phyloP scores from a whole-genome alignment of 2,329 filamentous ascomycete genomes.

The Penicillium rolfsii region DNA sequence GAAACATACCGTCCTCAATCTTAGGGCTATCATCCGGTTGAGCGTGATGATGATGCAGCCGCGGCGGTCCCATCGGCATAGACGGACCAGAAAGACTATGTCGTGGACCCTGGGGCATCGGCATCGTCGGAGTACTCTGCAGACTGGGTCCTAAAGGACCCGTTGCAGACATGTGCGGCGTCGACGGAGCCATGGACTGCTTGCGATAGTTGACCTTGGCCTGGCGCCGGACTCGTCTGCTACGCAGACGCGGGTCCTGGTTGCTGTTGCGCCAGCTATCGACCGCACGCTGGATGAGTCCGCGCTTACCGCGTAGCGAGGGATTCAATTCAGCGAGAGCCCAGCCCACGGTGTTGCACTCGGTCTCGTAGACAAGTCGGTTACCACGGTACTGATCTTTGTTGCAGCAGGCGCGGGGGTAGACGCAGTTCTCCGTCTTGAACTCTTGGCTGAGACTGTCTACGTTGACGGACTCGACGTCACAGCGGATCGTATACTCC shows the following conservation, averaged over 20 bases:
- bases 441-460: slow-evolving; percentile 84
- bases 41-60: slow-evolving; percentile 75
- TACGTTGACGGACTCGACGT: slow-evolving; percentile 94
- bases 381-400: slow-evolving; percentile 98
- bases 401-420: slow-evolving; percentile 88
- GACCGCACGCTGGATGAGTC: slow-evolving; percentile 93
- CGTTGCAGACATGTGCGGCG: slow-evolving; percentile 67
- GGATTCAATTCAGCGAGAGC: slow-evolving; percentile 91
- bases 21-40: slow-evolving; percentile 66
- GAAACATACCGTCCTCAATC: slow-evolving; percentile 90
- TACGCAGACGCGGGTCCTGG: slow-evolving; percentile 87
- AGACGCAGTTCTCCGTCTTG: slow-evolving; percentile 98
- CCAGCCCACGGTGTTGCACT: slow-evolving; percentile 99
- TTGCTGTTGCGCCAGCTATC: slow-evolving; percentile 99
- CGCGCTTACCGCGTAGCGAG: slow-evolving; percentile 86
- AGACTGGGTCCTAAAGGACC: slow-evolving; percentile 65
- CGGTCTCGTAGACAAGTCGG: slow-evolving; percentile 92
- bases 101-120: slow-evolving; percentile 35
- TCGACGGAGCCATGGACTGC: slow-evolving; percentile 67
- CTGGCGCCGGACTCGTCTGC: slow-evolving; percentile 88
- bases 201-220: slow-evolving; percentile 86
- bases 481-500: slow-evolving; percentile 98
- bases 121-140: slow-evolving; percentile 63
- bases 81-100: slow-evolving; percentile 44
- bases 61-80: slow-evolving; percentile 70